Percentiles rank a stretch among this genome's conserved stretches.
Evolutionary conservation across 2,329 filamentous ascomycete species (phyloP).

Genomic region (Trichoderma sp.): DNA sequence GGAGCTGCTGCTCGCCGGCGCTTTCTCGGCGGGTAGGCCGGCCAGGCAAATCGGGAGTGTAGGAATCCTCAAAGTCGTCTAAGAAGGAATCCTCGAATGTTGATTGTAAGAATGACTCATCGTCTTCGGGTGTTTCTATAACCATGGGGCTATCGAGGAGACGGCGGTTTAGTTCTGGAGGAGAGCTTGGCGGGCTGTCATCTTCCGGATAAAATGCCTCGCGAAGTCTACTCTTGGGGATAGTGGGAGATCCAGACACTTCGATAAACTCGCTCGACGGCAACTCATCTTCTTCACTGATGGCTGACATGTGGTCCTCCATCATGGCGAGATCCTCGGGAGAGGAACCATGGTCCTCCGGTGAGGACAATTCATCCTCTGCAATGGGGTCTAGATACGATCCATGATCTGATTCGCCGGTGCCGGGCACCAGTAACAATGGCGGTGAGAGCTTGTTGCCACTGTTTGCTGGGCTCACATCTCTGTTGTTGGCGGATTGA

Average conservation of each 20-base stretch:
- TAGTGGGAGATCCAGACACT: conserved; percentile 42
- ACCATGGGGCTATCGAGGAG: conserved; percentile 48
- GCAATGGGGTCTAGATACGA: conserved; percentile 10
- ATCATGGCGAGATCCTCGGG: conserved; percentile 19
- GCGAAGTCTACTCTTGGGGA: conserved; percentile 31
- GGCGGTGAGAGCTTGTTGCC: conserved; percentile 9
- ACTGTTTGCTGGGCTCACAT: not conserved
- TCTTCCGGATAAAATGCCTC: conserved; percentile 37
- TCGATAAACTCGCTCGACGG: conserved; percentile 44
- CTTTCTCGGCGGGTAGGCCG: conserved; percentile 32
- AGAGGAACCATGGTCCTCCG: not conserved
- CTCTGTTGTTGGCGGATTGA: not conserved
- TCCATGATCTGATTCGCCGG: conserved; percentile 3
- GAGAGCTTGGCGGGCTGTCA: conserved; percentile 50
- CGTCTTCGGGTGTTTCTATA: conserved; percentile 40
- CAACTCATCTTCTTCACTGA: conserved; percentile 24
- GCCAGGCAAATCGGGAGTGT: conserved; percentile 31
- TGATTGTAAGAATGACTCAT: conserved; percentile 40
- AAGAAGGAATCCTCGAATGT: conserved; percentile 44
- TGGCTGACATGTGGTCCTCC: no score
- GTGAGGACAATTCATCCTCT: conserved; percentile 5
- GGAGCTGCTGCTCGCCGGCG: conserved; percentile 64
- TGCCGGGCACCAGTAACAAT: not conserved
- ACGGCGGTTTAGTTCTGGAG: conserved; percentile 32
- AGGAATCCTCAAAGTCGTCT: conserved; percentile 47